phyloP scores from a whole-genome alignment of 2,329 filamentous ascomycete genomes.

The Diaporthe amygdali region DNA sequence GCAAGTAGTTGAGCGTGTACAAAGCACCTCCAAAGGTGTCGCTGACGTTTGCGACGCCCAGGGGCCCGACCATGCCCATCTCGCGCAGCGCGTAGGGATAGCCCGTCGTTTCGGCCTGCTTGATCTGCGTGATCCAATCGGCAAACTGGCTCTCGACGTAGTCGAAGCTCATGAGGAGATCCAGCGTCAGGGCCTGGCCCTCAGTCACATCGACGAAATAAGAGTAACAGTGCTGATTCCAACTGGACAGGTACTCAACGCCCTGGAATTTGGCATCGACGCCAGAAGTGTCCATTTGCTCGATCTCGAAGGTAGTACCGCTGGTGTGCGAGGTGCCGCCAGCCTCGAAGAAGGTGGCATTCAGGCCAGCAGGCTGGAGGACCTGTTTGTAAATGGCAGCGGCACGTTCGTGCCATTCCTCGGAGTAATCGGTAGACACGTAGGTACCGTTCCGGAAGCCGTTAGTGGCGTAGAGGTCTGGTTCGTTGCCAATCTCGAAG shows the following conservation, averaged over 20 bases:
- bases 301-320: constrained; percentile 53
- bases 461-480: constrained; percentile 42
- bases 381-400: constrained; percentile 49
- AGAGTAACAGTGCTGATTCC: constrained; percentile 61
- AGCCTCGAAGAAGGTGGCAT: constrained; percentile 52
- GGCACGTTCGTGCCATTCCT: constrained; percentile 51
- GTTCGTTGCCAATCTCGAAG: constrained; percentile 39
- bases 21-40: constrained; percentile 55
- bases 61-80: constrained; percentile 55
- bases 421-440: constrained; percentile 47
- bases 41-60: constrained; percentile 49
- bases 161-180: constrained; percentile 49
- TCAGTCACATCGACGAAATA: constrained; percentile 54
- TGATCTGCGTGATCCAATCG: constrained; percentile 50
- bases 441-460: constrained; percentile 48
- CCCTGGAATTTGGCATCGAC: constrained; percentile 42
- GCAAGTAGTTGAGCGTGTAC: constrained; percentile 58
- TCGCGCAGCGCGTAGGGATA: constrained; percentile 55
- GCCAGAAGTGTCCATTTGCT: constrained; percentile 41
- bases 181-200: constrained; percentile 45
- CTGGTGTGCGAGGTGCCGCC: constrained; percentile 55
- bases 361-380: constrained; percentile 44
- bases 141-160: constrained; percentile 52
- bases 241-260: constrained; percentile 35
- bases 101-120: constrained; percentile 44